These are phyloP conservation scores for Xylaria venustula DNA, from an alignment of 495 filamentous ascomycete species.

Conservation along the genomic window DNA sequence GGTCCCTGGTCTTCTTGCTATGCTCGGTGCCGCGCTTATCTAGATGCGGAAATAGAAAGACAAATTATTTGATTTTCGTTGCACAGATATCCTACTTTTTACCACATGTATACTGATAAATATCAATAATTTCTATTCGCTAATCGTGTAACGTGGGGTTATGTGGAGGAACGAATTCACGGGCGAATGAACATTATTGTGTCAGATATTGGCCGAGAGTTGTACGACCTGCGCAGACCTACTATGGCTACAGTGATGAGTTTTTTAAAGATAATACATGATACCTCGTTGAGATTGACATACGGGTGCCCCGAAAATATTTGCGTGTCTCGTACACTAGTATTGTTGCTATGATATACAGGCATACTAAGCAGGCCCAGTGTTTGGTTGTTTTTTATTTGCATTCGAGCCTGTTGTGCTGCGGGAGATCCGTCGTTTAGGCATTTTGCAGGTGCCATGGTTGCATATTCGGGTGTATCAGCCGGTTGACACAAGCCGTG, in stretches of 20 bases:
- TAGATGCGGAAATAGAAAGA: slow-evolving; percentile 4
- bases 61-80: neutral
- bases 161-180: slow-evolving; percentile 1
- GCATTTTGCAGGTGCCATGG: neutral
- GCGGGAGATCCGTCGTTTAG: neutral
- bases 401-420: neutral
- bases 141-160: neutral
- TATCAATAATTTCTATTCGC: neutral
- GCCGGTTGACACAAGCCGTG: neutral
- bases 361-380: too few species aligned
- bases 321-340: too few species aligned
- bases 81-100: neutral
- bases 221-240: neutral
- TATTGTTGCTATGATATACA: too few species aligned
- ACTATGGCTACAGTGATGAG: neutral
- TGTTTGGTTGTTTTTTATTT: too few species aligned
- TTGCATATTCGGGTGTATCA: neutral
- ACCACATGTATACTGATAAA: slow-evolving; percentile 1
- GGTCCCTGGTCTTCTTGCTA: slow-evolving; percentile 24
- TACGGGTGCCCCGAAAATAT: too few species aligned
- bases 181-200: neutral
- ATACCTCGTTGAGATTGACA: too few species aligned
- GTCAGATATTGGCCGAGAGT: neutral
- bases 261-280: neutral
- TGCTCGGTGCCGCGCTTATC: slow-evolving; percentile 25